These are phyloP conservation scores for Phytophthora palmivora DNA, from an alignment of 352 stramenopile genomes.

Conservation along the genomic window DNA sequence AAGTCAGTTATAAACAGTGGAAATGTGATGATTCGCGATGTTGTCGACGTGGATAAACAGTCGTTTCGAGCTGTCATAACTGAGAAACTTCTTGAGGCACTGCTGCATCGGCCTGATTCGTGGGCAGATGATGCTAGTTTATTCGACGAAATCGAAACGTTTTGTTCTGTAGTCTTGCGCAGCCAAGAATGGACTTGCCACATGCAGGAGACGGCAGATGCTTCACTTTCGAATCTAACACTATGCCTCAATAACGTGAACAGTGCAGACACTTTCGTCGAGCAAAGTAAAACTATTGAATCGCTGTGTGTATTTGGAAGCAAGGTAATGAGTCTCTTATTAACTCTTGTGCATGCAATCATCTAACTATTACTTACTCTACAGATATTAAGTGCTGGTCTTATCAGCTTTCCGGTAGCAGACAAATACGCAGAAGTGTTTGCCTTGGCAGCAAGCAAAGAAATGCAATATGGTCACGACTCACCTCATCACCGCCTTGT, in stretches of 20 bases:
- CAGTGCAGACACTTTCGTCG: conserved; percentile 19
- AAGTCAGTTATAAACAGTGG: conserved; percentile 22
- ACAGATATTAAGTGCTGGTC: conserved; percentile 28
- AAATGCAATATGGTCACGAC: conserved; percentile 25
- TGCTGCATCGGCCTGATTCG: conserved; percentile 19
- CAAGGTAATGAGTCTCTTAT: conserved; percentile 37
- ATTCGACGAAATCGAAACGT: conserved; percentile 36
- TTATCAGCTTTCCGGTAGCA: conserved; percentile 18
- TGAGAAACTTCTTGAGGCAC: conserved; percentile 30
- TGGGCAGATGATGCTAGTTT: conserved; percentile 19
- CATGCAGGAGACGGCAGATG: conserved; percentile 26
- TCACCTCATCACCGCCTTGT: conserved; percentile 35
- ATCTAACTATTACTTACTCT: conserved; percentile 14
- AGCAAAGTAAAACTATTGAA: conserved; percentile 25
- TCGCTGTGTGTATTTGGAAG: conserved; percentile 33
- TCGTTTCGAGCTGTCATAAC: conserved; percentile 27
- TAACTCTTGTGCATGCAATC: background rate
- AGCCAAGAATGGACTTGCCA: conserved; percentile 31
- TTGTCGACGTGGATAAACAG: conserved; percentile 31
- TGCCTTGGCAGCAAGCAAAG: conserved; percentile 29
- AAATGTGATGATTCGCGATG: conserved; percentile 18
- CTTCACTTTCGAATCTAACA: conserved; percentile 25
- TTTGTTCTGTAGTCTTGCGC: conserved; percentile 29
- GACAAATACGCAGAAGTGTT: conserved; percentile 35
- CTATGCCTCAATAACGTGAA: conserved; percentile 21